These are phyloP conservation scores for Epicoccum nigrum DNA, from an alignment of 2,329 filamentous ascomycete species.

Conservation along the genomic window DNA sequence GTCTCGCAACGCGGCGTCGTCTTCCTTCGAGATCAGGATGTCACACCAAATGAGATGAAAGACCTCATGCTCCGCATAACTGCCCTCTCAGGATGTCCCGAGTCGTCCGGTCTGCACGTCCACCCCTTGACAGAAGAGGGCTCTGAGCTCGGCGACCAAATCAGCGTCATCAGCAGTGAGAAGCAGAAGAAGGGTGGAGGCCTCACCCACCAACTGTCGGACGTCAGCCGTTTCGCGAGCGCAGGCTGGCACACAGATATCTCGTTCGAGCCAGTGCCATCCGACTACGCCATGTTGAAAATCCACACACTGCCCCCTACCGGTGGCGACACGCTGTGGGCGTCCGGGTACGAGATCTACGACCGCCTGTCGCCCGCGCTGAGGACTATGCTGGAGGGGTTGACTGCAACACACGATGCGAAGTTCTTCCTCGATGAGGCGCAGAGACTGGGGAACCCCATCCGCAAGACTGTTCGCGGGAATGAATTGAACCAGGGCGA, in stretches of 20 bases:
- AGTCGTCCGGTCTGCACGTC: slow-evolving; percentile 36
- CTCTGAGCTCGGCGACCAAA: slow-evolving; percentile 48
- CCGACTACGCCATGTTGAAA: slow-evolving; percentile 49
- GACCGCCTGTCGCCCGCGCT: slow-evolving; percentile 57
- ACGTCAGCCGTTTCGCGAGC: slow-evolving; percentile 47
- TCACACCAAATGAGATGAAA: slow-evolving; percentile 66
- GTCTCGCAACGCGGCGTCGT: slow-evolving; percentile 73
- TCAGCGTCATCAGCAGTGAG: slow-evolving; percentile 48
- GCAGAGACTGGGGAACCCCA: slow-evolving; percentile 33
- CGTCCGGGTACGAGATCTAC: slow-evolving; percentile 54
- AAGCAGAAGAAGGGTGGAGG: slow-evolving; percentile 41
- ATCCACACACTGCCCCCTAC: slow-evolving; percentile 43
- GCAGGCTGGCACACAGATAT: slow-evolving; percentile 61
- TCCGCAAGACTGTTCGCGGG: slow-evolving; percentile 47
- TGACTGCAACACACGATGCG: slow-evolving; percentile 54
- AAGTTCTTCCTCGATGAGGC: slow-evolving; percentile 40
- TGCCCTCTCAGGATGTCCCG: slow-evolving; percentile 57
- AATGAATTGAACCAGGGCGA: slow-evolving; percentile 62
- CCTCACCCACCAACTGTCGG: slow-evolving; percentile 52
- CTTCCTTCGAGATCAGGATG: slow-evolving; percentile 68
- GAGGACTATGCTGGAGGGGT: slow-evolving; percentile 55
- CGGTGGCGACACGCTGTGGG: slow-evolving; percentile 48
- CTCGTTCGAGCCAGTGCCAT: slow-evolving; percentile 50
- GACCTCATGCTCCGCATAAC: slow-evolving; percentile 66
- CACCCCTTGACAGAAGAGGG: slow-evolving; percentile 55